Evolutionary conservation across 169 alveolate genomes (phyloP).

Genomic region (Cryptosporidium viatorum): DNA sequence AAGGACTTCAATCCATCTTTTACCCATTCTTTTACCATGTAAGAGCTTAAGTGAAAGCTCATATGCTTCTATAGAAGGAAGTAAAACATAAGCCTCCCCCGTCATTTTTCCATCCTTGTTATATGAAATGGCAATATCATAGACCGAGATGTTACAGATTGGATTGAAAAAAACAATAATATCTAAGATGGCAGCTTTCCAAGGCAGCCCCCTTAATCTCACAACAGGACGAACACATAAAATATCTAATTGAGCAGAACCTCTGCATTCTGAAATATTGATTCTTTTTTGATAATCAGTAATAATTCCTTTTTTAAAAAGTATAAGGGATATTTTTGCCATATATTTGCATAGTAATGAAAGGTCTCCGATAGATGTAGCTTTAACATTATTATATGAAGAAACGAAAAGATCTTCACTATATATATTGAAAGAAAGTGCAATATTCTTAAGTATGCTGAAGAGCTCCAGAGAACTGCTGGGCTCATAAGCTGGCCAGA

Average conservation of each 20-base stretch:
- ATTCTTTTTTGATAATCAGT: not conserved
- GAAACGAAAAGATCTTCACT: not conserved
- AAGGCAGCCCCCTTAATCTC: constrained; percentile 47
- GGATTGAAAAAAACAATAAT: constrained; percentile 40
- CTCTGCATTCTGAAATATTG: not conserved
- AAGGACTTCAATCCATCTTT: constrained; percentile 81
- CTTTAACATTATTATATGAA: not conserved
- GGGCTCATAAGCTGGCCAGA: constrained; percentile 12
- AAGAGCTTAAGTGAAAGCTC: constrained; percentile 77
- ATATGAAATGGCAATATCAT: constrained; percentile 35
- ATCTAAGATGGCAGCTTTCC: constrained; percentile 35
- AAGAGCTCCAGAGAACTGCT: constrained; percentile 26
- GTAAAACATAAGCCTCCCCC: constrained; percentile 82
- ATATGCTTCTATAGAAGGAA: constrained; percentile 71
- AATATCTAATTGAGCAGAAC: not conserved
- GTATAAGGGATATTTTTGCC: constrained; percentile 13
- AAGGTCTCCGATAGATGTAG: not conserved
- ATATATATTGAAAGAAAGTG: constrained; percentile 1
- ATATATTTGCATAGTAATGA: constrained; percentile 15
- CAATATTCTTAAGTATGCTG: constrained; percentile 12
- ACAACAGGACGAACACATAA: not conserved
- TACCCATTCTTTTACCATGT: constrained; percentile 79
- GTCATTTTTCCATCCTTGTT: constrained; percentile 56
- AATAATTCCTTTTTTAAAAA: not conserved
- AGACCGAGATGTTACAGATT: not conserved